Conservation (phyloP, 345 rosid species). For the Salix exigua region DNA sequence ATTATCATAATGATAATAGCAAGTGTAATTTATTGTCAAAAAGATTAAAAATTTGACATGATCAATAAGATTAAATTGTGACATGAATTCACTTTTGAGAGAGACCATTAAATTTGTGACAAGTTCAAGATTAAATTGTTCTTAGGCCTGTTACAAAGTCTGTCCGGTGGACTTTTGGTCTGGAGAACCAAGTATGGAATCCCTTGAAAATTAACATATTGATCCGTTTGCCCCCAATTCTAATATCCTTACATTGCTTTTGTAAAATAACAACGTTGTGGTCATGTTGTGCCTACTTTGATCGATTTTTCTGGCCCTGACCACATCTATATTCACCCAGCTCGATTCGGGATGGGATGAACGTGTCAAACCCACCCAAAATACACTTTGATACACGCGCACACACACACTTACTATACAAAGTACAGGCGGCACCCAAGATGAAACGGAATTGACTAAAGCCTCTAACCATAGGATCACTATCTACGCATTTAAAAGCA, state of each 20-base stretch:
- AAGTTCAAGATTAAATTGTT: neutral
- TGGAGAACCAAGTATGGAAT: neutral
- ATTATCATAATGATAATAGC: too few species aligned
- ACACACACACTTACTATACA: neutral
- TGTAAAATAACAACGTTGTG: too few species aligned
- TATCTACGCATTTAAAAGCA: neutral
- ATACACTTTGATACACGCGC: neutral
- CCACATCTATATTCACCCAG: too few species aligned
- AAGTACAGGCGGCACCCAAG: neutral
- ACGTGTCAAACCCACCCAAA: too few species aligned
- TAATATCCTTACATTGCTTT: neutral
- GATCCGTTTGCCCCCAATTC: neutral
- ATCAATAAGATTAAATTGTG: too few species aligned
- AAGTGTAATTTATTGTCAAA: too few species aligned
- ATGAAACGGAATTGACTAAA: neutral
- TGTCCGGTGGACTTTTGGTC: neutral
- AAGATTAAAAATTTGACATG: too few species aligned
- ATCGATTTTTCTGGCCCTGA: too few species aligned
- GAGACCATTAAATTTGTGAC: neutral
- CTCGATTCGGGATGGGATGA: too few species aligned
- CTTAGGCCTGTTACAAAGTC: neutral
- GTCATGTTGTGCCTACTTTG: too few species aligned
- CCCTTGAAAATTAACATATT: neutral
- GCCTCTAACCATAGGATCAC: neutral
- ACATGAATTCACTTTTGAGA: neutral